Evolutionary conservation across 768 basidiomycete genomes (phyloP), one percentile per base, ranked within the genome.

Genomic region (Termitomyces sp.): DNA sequence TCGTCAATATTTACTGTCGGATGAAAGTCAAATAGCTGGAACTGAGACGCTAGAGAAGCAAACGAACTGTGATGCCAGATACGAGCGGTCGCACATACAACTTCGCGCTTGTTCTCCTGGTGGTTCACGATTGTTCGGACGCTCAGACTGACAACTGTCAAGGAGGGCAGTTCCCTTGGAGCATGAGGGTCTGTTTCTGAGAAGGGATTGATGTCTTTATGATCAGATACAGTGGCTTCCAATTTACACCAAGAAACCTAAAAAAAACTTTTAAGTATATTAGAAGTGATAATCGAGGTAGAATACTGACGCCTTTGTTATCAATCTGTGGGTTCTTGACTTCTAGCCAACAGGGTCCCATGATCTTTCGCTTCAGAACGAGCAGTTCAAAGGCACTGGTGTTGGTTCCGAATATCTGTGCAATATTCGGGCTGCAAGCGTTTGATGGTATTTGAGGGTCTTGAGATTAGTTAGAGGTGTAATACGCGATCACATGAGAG

Each of bases 201-300:
- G 67, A 95, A 84, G 0, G 93, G 90, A 56, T 84, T 89, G 68
- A 99, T 82, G 60, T 91, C 85, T 63, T 97, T 96, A 1, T 95
- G 94, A 62, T 94, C 81, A 7, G 80, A 69, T 6, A 93, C 88
- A 0, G 82, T 84, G 17, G 82, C 88, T 71, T 99, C 96, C 12
- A 98, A 73, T 71, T 95, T 95, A 65, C 95, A 98, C 97, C 97
- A 99, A 1, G 97, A 96, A 32, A 92, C 80, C 96, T 98, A 58
- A 43, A 10, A 14, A 50, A 42, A 21, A 19, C 0, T n/a, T 6
- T 24, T 19, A 28, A 24, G 21, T 40, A 17, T 28, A 41, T 6
- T 32, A 9, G 49, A 30, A 49, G 40, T 38, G 5, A 56, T n/a
- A 46, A 42, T 50, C 53, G 38, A 14, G 32, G 55, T 6, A 22